A percentile compares a stretch with the other conserved stretches of the same genome.
Evolutionary conservation across 1,284 basidiomycete genomes (phyloP).

Genomic region (Macrocystidia cucumis): DNA sequence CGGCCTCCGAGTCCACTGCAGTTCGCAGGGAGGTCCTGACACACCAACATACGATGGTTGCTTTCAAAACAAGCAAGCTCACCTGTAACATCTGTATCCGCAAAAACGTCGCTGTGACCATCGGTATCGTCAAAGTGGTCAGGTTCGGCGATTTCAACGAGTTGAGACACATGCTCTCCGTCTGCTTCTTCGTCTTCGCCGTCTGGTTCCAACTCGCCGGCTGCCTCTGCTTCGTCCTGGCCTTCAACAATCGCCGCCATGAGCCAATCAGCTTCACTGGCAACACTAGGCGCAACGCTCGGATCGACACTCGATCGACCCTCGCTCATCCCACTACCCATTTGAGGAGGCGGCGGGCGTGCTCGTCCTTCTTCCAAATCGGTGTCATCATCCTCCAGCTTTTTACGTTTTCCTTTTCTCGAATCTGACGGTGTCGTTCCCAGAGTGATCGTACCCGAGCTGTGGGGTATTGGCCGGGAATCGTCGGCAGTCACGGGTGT

Average conservation of each 20-base stretch:
- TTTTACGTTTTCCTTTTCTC: conserved; percentile 76
- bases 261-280: conserved; percentile 74
- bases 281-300: conserved; percentile 60
- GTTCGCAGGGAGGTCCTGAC: conserved; percentile 23
- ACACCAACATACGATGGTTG: conserved; percentile 25
- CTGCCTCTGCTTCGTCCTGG: conserved; percentile 35
- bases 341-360: conserved; percentile 54
- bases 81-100: conserved; percentile 27
- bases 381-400: conserved; percentile 75
- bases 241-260: conserved; percentile 77
- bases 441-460: conserved; percentile 26
- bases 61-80: conserved; percentile 29
- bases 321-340: conserved; percentile 35
- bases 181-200: conserved; percentile 37
- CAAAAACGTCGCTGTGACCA: conserved; percentile 14
- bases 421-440: conserved; percentile 44
- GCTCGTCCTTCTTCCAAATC: conserved; percentile 64
- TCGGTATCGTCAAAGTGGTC: conserved; percentile 30
- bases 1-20: conserved; percentile 21
- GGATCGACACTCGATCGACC: conserved; percentile 59
- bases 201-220: conserved; percentile 29
- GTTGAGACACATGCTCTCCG: conserved; percentile 36
- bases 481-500: conserved; percentile 76
- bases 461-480: conserved; percentile 59
- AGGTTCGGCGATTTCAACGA: conserved; percentile 30